A percentile compares a stretch with the other conserved stretches of the same genome.
Conservation (phyloP, 768 basidiomycete genomes). For the Infundibulicybe gibba region DNA sequence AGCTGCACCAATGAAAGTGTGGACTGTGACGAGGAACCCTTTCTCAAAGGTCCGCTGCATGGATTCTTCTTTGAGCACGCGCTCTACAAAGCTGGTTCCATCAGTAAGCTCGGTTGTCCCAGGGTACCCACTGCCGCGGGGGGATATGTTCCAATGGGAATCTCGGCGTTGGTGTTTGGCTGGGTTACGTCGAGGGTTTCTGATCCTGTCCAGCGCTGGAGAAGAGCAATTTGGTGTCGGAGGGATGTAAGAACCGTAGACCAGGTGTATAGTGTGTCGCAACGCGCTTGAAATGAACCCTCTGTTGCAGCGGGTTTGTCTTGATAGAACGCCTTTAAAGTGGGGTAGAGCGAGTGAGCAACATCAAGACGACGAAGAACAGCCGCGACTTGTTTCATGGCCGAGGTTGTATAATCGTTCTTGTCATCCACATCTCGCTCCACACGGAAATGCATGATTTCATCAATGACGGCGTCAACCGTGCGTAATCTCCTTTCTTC, state of each 20-base stretch:
- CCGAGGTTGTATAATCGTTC: conserved; percentile 34
- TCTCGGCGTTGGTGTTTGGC: conserved; percentile 66
- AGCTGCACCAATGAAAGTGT: conserved; percentile 80
- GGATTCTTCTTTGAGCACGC: conserved; percentile 93
- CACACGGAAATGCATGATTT: conserved; percentile 76
- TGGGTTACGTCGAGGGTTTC: conserved; percentile 86
- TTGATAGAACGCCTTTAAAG: conserved; percentile 69
- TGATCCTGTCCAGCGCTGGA: conserved; percentile 93
- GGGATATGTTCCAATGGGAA: conserved; percentile 33
- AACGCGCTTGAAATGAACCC: conserved; percentile 68
- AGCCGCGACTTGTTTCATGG: conserved; percentile 58
- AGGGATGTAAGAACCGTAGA: conserved; percentile 83
- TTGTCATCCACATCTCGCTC: conserved; percentile 30
- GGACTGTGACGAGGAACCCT: conserved; percentile 82
- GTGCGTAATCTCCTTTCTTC: conserved; percentile 81
- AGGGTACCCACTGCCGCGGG: conserved; percentile 21
- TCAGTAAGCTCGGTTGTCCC: conserved; percentile 49
- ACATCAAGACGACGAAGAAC: conserved; percentile 75
- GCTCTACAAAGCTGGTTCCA: conserved; percentile 87
- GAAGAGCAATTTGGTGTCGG: conserved; percentile 72
- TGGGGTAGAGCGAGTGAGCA: conserved; percentile 86
- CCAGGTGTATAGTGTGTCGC: conserved; percentile 91
- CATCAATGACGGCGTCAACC: conserved; percentile 82
- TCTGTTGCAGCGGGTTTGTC: conserved; percentile 75
- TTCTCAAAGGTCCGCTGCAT: conserved; percentile 93